Percentiles rank a stretch among this genome's conserved stretches.
These are phyloP conservation scores for Abortiporus biennis DNA, from an alignment of 1,284 basidiomycete genomes.

Conservation along the genomic window DNA sequence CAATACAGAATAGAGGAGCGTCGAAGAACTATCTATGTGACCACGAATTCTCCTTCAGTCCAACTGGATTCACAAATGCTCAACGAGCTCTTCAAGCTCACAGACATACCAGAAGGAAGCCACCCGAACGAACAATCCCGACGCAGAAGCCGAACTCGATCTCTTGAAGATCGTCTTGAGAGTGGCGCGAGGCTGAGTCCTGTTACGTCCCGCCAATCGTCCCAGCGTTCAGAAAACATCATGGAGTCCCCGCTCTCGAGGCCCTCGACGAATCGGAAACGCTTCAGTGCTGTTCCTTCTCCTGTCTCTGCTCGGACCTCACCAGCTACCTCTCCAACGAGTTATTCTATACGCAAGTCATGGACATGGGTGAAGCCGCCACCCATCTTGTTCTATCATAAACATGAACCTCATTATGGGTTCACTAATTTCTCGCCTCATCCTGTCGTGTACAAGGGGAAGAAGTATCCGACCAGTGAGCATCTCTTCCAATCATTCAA, in stretches of 20 bases:
- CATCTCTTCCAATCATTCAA: slow-evolving; percentile 68
- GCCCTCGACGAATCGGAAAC: no score
- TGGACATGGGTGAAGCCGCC: slow-evolving; percentile 4
- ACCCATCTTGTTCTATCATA: slow-evolving; percentile 51
- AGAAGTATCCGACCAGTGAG: slow-evolving; percentile 60
- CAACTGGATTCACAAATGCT: slow-evolving; percentile 8
- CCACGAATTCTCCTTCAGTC: slow-evolving; percentile 35
- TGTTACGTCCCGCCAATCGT: not conserved
- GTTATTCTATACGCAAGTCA: slow-evolving; percentile 1
- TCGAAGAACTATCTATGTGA: slow-evolving; percentile 37
- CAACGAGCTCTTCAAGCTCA: slow-evolving; percentile 7
- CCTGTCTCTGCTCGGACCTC: no score
- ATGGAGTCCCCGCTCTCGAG: slow-evolving; percentile 2
- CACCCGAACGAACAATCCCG: no score
- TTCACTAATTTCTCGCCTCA: slow-evolving; percentile 68
- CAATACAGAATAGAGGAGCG: slow-evolving; percentile 40
- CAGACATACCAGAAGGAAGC: slow-evolving; percentile 3
- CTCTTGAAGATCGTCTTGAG: slow-evolving; percentile 8
- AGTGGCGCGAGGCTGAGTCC: not conserved
- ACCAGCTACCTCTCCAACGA: not conserved
- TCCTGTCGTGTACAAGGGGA: slow-evolving; percentile 47
- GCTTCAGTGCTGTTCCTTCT: no score
- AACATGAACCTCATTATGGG: slow-evolving; percentile 54
- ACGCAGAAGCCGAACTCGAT: slow-evolving; percentile 5
- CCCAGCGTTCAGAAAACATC: not conserved